phyloP scores from a whole-genome alignment of 2,329 filamentous ascomycete genomes.

The Colletotrichum liriopes region DNA sequence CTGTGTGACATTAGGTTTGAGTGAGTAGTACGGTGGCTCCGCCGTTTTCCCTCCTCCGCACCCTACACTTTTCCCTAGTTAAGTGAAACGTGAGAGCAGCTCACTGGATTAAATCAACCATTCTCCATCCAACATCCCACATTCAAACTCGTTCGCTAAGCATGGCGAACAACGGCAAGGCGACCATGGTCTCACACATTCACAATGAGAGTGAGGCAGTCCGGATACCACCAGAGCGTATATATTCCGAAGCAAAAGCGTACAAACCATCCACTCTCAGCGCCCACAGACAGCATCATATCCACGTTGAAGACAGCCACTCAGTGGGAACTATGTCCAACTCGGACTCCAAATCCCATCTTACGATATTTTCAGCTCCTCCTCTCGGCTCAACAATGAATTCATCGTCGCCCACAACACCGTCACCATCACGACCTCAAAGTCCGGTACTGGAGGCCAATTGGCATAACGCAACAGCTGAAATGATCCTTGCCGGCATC shows the following conservation, averaged over 20 bases:
- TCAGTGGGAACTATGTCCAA: slow-evolving; percentile 19
- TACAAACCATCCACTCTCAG: background rate
- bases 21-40: background rate
- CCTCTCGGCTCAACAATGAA: background rate
- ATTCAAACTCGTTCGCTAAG: background rate
- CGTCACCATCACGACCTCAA: background rate
- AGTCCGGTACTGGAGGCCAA: background rate
- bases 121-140: background rate
- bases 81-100: background rate
- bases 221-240: background rate
- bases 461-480: background rate
- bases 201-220: background rate
- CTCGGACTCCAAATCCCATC: slow-evolving; percentile 9
- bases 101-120: background rate
- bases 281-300: background rate
- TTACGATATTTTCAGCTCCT: slow-evolving; percentile 9
- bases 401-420: slow-evolving; percentile 12
- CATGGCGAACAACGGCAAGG: slow-evolving; percentile 1
- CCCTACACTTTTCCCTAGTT: background rate
- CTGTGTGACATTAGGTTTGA: background rate
- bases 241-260: background rate
- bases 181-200: background rate
- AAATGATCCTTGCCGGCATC: slow-evolving; percentile 4
- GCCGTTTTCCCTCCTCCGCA: background rate
- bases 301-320: background rate